phyloP scores from a whole-genome alignment of 1,139 yeast species.

The Yamadazyma triangularis region DNA sequence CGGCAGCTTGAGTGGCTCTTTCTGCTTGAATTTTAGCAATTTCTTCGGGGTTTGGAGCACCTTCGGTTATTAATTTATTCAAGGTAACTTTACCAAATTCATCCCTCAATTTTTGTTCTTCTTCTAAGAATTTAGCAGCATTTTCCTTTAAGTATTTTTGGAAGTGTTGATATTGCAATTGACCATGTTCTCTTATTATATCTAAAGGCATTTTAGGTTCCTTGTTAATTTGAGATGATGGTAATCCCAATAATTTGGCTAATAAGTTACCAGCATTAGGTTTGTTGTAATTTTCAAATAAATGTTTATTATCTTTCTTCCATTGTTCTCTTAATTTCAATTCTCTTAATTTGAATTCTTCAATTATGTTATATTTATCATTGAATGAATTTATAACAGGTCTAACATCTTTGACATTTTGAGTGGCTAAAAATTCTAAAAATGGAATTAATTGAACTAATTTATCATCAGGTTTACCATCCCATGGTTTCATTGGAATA shows the following conservation, averaged over 20 bases:
- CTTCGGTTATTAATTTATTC: constrained; percentile 80
- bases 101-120: constrained; percentile 75
- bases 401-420: constrained; percentile 85
- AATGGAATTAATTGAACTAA: constrained; percentile 82
- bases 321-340: constrained; percentile 61
- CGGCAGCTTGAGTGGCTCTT: constrained; percentile 18
- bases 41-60: constrained; percentile 82
- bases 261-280: constrained; percentile 50
- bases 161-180: constrained; percentile 80
- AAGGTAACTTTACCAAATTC: constrained; percentile 75
- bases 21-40: constrained; percentile 64
- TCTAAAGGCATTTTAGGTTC: constrained; percentile 89
- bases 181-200: constrained; percentile 87
- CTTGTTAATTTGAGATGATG: constrained; percentile 43
- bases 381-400: constrained; percentile 73
- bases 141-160: constrained; percentile 81
- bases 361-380: constrained; percentile 56
- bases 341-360: constrained; percentile 80
- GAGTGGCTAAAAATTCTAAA: constrained; percentile 92
- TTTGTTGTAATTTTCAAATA: constrained; percentile 27
- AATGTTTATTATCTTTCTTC: constrained; percentile 60
- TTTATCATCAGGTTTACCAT: constrained; percentile 76
- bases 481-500: constrained; percentile 79
- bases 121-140: constrained; percentile 80
- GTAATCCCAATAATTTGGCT: constrained; percentile 58